Evolutionary conservation across 2,329 filamentous ascomycete genomes (phyloP), one percentile per base, ranked within the genome.

Genomic region (Alternaria hordeiaustralica): DNA sequence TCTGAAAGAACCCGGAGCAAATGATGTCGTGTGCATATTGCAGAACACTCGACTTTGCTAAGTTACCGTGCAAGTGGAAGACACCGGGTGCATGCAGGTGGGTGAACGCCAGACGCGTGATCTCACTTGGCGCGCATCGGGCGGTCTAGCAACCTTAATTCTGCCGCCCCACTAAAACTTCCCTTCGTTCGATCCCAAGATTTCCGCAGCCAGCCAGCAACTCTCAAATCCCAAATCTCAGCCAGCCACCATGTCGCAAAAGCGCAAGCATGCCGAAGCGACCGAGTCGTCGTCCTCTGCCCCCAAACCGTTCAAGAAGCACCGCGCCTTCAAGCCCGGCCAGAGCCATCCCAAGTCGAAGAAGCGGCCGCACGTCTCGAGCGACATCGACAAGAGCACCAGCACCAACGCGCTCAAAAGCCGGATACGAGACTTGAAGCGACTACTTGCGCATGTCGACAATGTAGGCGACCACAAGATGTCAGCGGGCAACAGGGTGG

Each of bases 391-490:
- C 23, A 75, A 75, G 46, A 67, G 67, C 30, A 71, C 69, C 61
- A 75, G 81, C 15, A 76, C 88, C 51, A 87, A 87, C 75, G 87
- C 87, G 73, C 84, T 92, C 55, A 94, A 92, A 81, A 92, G 92
- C 79, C 87, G 90, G 49, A 88, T 89, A 62, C 86, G 92, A 58
- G 89, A 89, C 56, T 87, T 94, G 59, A 87, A 88, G 72, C 86
- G 92, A 55, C 85, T 89, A 10, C 84, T 95, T 33, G 84, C 87
- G 50, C 84, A 86, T 64, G 84, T 86, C 12, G 81, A 87, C 54
- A 76, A 79, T 30, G 86, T 88, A 4, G 69, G 70, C 23, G 74
- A 73, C 28, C 70, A 78, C 63, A 78, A 76, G 57, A 84, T 94
- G 55, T 90, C 92, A 0, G 90, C 90, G 28, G 86, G 90, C 72